Evolutionary conservation across 2,329 filamentous ascomycete genomes (phyloP).

Genomic region (Claviceps sp.): DNA sequence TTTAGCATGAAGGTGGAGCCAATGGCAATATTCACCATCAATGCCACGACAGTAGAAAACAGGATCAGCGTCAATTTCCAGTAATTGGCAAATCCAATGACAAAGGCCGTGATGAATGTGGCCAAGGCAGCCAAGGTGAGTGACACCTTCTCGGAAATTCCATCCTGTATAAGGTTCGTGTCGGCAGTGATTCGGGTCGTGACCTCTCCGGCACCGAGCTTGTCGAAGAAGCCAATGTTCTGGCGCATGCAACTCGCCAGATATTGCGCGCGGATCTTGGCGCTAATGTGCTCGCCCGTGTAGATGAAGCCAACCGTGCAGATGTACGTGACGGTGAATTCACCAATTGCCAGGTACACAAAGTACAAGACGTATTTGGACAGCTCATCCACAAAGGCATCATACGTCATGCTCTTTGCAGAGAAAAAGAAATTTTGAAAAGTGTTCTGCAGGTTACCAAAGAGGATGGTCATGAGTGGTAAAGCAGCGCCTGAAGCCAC

Average conservation of each 20-base stretch:
- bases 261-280: constrained; percentile 71
- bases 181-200: constrained; percentile 91
- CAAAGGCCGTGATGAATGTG: constrained; percentile 76
- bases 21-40: constrained; percentile 63
- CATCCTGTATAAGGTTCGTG: constrained; percentile 86
- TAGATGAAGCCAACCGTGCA: constrained; percentile 85
- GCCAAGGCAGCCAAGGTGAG: constrained; percentile 63
- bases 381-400: constrained; percentile 47
- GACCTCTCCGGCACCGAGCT: constrained; percentile 82
- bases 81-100: constrained; percentile 81
- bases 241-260: constrained; percentile 72
- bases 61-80: constrained; percentile 91
- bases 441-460: constrained; percentile 59
- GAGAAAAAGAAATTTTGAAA: constrained; percentile 52
- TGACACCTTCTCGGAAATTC: constrained; percentile 79
- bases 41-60: constrained; percentile 64
- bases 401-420: constrained; percentile 28
- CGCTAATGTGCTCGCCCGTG: constrained; percentile 64
- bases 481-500: constrained; percentile 63
- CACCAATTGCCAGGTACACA: constrained; percentile 68
- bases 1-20: constrained; percentile 65
- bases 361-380: constrained; percentile 63
- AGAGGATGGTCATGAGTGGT: constrained; percentile 71
- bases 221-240: constrained; percentile 89
- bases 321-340: constrained; percentile 67